Percentiles rank a stretch among this genome's conserved stretches.
These are phyloP conservation scores for Amanita pallidorosea DNA, from an alignment of 768 basidiomycete species.

Conservation along the genomic window DNA sequence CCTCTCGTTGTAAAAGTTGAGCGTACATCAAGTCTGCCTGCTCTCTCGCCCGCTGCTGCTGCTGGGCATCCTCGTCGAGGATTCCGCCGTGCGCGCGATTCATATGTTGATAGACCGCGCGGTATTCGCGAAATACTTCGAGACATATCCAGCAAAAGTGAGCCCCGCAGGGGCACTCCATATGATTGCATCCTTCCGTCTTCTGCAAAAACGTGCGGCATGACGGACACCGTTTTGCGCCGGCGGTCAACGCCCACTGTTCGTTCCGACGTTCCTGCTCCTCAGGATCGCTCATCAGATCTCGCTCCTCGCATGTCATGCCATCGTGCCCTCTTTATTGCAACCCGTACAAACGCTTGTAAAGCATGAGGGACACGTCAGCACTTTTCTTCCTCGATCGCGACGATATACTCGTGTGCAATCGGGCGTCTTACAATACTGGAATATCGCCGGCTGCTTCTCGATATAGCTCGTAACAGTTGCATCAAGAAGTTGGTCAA, in stretches of 20 bases:
- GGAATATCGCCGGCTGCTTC: too few species aligned
- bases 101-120: conserved; percentile 26
- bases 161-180: conserved; percentile 35
- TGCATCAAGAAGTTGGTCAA: too few species aligned
- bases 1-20: neutral
- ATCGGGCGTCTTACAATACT: too few species aligned
- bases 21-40: neutral
- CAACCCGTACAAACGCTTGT: conserved; percentile 41
- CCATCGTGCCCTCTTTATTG: conserved; percentile 40
- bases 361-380: too few species aligned
- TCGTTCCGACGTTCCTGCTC: conserved; percentile 32
- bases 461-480: too few species aligned
- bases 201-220: conserved; percentile 39
- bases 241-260: conserved; percentile 24
- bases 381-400: too few species aligned
- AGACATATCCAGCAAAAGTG: conserved; percentile 51
- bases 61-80: neutral
- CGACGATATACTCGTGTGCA: too few species aligned
- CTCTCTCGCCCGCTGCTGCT: neutral
- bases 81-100: neutral
- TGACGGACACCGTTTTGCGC: conserved; percentile 36
- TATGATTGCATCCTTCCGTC: conserved; percentile 33
- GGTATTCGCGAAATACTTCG: conserved; percentile 20
- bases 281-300: conserved; percentile 20
- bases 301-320: conserved; percentile 34